Base-by-base conservation (phyloP, 768 basidiomycete species). In the Lactarius tabidus region DNA sequence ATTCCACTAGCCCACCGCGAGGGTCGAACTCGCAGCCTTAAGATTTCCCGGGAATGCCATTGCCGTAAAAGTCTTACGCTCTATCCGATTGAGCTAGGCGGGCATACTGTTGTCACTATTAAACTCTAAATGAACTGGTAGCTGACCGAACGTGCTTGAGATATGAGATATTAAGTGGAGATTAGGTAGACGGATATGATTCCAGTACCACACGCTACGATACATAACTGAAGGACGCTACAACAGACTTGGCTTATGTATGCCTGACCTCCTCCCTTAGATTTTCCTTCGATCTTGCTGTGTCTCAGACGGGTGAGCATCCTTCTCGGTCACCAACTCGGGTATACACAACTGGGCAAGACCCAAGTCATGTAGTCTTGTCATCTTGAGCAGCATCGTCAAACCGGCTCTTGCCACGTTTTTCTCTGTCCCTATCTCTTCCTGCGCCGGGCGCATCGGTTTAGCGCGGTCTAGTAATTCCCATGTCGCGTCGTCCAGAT, bases 351-450 rank as follows among this genome's bases (percentile, higher is more conserved):
- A 72, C 74, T 91, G 88, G 26, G 80, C 87, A 15, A 92, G 79
- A 0, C 89, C 90, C 64, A 91, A 76, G 75, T 92, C 90, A 64
- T 85, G 80, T 43, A 91, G 76, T 54, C 90, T 79, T 26, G 89
- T 87, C 90, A 92, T 91, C 71, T 83, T 85, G 53, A 91, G 81
- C 10, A 91, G 74, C 82, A 90, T 80, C 26, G 85, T 79, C 33
- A 92, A 76, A 2, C 78, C 78, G 6, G 76, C 72, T 56, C 79
- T 78, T 4, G 77, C 74, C 28, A 68, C 51, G 23, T 7, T 63
- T 14, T 3, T 43, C 14, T 71, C 75, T 29, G 76, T 75, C 0
- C 75, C 63, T 18, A 18, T 28, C 10, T 71, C 75, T 29, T 75
- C 76, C 0, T 76, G 76, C 5, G 76, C 73, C 5, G 74, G 14